Conservation (phyloP, 108 stramenopile genomes). For the Conticribra weissflogii region DNA sequence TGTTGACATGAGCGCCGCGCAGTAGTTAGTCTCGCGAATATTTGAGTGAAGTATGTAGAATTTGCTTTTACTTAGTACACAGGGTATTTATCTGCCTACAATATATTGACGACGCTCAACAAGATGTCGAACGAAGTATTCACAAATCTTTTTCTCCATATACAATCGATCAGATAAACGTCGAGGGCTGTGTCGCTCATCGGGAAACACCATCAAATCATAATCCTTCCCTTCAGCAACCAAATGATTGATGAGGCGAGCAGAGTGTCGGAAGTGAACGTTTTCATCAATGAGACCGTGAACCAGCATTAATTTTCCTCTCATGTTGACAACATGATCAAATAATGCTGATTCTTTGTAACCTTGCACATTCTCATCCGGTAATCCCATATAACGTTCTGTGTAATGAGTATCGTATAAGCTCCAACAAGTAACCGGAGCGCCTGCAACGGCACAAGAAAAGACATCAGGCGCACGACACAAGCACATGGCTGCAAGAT, state of each 20-base stretch:
- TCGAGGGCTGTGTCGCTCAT: slow-evolving; percentile 92
- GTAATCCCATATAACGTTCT: slow-evolving; percentile 93
- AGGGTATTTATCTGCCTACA: too few relatives aligned
- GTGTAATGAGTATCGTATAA: slow-evolving; percentile 98
- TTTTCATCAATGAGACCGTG: slow-evolving; percentile 97
- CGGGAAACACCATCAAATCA: slow-evolving; percentile 92
- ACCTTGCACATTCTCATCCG: slow-evolving; percentile 73
- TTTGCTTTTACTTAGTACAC: too few relatives aligned
- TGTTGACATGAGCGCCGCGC: too few relatives aligned
- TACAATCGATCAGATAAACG: slow-evolving; percentile 83
- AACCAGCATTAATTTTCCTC: slow-evolving; percentile 85
- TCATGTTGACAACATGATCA: slow-evolving; percentile 79
- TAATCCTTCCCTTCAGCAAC: slow-evolving; percentile 87
- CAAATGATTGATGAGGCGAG: slow-evolving; percentile 87
- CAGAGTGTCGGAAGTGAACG: slow-evolving; percentile 94
- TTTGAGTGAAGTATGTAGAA: too few relatives aligned
- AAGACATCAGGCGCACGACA: slow-evolving; percentile 87
- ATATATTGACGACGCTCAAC: not conserved
- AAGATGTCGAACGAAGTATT: slow-evolving; percentile 47
- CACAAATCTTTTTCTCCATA: slow-evolving; percentile 83
- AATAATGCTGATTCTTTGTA: slow-evolving; percentile 78
- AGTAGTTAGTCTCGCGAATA: too few relatives aligned
- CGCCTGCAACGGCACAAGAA: slow-evolving; percentile 87
- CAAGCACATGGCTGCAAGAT: slow-evolving; percentile 90
- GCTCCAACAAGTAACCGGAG: slow-evolving; percentile 95